Conservation (phyloP, 371 early-diverging fungal species). For the Mucor indicus region DNA sequence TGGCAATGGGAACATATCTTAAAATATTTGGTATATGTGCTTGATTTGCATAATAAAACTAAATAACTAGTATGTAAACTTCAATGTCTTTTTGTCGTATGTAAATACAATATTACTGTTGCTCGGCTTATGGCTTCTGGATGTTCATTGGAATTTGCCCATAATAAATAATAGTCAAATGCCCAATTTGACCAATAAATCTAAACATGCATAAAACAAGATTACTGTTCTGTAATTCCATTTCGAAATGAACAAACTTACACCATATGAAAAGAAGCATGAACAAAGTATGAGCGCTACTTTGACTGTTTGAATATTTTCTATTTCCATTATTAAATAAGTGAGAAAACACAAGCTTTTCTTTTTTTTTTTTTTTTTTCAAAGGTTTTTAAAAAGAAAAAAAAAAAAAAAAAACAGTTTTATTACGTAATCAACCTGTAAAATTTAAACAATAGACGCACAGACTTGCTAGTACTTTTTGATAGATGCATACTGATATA, state of each 20-base stretch:
- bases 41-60: constrained; percentile 44
- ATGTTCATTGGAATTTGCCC: constrained; percentile 36
- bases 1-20: constrained; percentile 40
- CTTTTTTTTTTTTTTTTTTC: too few species aligned
- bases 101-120: constrained; percentile 36
- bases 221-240: not conserved
- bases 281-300: constrained; percentile 41
- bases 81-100: not conserved
- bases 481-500: too few species aligned
- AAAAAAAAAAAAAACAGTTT: too few species aligned
- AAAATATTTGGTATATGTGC: constrained; percentile 36
- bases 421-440: too few species aligned
- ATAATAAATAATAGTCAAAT: constrained; percentile 39
- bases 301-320: constrained; percentile 35
- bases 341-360: too few species aligned
- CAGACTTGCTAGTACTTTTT: too few species aligned
- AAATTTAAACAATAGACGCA: too few species aligned
- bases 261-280: constrained; percentile 49
- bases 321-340: constrained; percentile 12
- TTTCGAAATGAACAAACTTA: constrained; percentile 5
- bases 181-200: constrained; percentile 51
- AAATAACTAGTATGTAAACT: not conserved
- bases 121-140: constrained; percentile 37
- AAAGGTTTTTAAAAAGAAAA: too few species aligned
- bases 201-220: constrained; percentile 14